Conservation (phyloP, 1,284 basidiomycete species). For the Psilocybe mexicana region DNA sequence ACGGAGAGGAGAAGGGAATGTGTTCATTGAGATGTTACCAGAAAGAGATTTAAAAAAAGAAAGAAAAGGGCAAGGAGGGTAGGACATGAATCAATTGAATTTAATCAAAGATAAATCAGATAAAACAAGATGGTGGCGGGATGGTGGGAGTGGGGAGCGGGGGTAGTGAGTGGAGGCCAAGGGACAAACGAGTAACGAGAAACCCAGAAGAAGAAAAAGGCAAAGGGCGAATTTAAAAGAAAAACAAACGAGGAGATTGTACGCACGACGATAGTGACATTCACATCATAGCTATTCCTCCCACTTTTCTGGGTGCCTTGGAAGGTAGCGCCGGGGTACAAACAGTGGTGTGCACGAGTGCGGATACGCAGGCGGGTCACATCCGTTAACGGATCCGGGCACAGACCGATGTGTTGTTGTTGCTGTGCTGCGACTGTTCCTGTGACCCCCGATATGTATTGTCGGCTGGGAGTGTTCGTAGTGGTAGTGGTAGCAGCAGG, state of each 20-base stretch:
- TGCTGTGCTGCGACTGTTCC: neutral
- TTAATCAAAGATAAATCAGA: neutral
- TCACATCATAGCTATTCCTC: slow-evolving; percentile 82
- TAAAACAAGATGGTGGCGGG: neutral
- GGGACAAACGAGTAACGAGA: neutral
- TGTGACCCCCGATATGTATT: neutral
- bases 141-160: neutral
- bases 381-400: slow-evolving; percentile 58
- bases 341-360: slow-evolving; percentile 74
- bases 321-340: slow-evolving; percentile 80
- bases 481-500: neutral
- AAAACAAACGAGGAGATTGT: neutral
- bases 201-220: neutral
- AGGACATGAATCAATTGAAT: neutral
- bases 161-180: neutral
- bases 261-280: slow-evolving; percentile 78
- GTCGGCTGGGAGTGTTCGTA: neutral
- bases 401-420: neutral
- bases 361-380: slow-evolving; percentile 75
- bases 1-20: neutral
- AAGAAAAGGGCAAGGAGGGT: neutral
- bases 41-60: too few relatives aligned
- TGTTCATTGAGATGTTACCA: slow-evolving; percentile 7
- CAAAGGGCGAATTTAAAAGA: slow-evolving; percentile 5
- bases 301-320: slow-evolving; percentile 83